Evolutionary conservation across 371 early-diverging fungal species (phyloP), one percentile per base, ranked within the genome.

Genomic region (Apophysomyces ossiformis): DNA sequence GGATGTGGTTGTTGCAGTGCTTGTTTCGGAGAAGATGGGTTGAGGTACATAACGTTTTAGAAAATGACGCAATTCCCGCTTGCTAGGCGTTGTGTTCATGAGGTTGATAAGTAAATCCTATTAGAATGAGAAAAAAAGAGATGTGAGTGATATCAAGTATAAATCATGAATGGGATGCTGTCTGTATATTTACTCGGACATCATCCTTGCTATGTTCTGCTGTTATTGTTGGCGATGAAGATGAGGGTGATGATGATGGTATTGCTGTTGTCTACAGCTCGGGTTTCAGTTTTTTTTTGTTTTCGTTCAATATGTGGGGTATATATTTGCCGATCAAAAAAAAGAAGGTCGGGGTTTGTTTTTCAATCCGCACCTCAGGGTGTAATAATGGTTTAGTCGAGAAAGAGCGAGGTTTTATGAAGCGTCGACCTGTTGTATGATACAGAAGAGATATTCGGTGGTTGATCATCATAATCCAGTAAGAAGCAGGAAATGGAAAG

Each of bases 11-110:
- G 50, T 16, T 12, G 44, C 56, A 15, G 50, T 12, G 9, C 43
- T 44, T 7, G 70, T 57, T 32, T 64, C 32, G n/a, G 64, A 59
- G 11, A 74, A 61, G 15, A 72, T 66, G 6, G 75, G 71, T 46
- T 77, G 72, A 15, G 82, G 80, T 9, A 83, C 78, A 67, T 81
- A 92, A 57, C 86, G 84, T 58, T 87, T 88, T 32, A 92, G 73
- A 63, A 91, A 94, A 63, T 89, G 87, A 35, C 85, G 87, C 5
- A 92, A 85, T 70, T 94, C 95, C 43, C 93, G 86, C 59, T 88
- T 90, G 39, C 92, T 92, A 0, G 93, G 95, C 12, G 86, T 69
- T 0, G 92, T 89, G 64, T 85, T 85, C 76, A 89, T 83, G 45
- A 86, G 72, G 60, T 83, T 82, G 56, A 77, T 69, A 56, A 86